Evolutionary conservation across 257 asterid genomes (phyloP).

Genomic region (Ilex asprella): DNA sequence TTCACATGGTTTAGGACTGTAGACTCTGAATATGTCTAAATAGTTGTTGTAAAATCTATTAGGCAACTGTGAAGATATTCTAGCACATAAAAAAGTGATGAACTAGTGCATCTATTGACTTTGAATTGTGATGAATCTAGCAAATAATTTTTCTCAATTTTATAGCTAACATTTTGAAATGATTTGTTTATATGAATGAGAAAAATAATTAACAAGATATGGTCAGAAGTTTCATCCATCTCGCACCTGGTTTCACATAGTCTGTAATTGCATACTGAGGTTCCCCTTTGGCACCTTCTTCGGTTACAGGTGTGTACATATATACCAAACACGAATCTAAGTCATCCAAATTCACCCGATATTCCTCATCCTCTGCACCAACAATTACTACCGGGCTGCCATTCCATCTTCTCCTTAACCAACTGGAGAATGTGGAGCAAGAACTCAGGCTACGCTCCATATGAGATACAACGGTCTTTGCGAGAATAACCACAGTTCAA

Average conservation of each 20-base stretch:
- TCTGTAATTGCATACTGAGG: conserved; percentile 95
- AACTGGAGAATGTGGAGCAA: conserved; percentile 38
- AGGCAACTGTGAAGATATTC: too few relatives aligned
- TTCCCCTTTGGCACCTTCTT: conserved; percentile 96
- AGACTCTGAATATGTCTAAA: too few relatives aligned
- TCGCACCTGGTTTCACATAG: conserved; percentile 80
- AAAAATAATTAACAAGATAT: not conserved
- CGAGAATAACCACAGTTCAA: conserved; percentile 8
- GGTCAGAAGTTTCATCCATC: not conserved
- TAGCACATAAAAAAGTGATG: too few relatives aligned
- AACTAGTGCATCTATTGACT: too few relatives aligned
- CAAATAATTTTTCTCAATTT: too few relatives aligned
- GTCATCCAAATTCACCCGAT: conserved; percentile 70
- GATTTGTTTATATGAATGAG: not conserved
- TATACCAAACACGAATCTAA: conserved; percentile 82
- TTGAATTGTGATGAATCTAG: too few relatives aligned
- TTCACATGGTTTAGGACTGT: too few relatives aligned
- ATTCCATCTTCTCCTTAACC: conserved; percentile 93
- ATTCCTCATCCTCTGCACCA: conserved; percentile 92
- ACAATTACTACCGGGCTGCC: conserved; percentile 77
- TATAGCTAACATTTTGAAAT: not conserved
- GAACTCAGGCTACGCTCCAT: conserved; percentile 7
- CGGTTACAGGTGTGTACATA: conserved; percentile 95
- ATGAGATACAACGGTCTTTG: conserved; percentile 5
- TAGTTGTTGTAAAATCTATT: too few relatives aligned